Evolutionary conservation across 345 rosid genomes (phyloP).

Genomic region (Camelina hispida): DNA sequence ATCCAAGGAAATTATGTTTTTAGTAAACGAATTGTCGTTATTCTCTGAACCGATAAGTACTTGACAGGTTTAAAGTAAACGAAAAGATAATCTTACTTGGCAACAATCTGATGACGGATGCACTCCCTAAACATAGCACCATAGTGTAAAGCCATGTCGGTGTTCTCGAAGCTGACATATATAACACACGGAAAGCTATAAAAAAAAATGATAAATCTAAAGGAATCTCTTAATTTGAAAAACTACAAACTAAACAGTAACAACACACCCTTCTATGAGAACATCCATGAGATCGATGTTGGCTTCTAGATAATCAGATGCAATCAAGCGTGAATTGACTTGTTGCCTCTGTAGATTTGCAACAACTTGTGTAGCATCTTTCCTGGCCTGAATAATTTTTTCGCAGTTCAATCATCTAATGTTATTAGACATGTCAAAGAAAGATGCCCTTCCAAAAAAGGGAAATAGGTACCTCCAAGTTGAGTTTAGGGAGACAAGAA

Average conservation of each 20-base stretch:
- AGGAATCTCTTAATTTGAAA: conserved; percentile 1
- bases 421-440: not conserved
- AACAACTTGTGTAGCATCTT: conserved; percentile 98
- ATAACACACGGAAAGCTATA: conserved; percentile 27
- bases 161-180: conserved; percentile 66
- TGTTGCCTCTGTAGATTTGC: conserved; percentile 98
- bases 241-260: not conserved
- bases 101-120: conserved; percentile 95
- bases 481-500: conserved; percentile 78
- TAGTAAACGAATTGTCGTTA: not conserved
- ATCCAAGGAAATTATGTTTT: conserved; percentile 12
- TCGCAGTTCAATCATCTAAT: not conserved
- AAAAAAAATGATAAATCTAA: not conserved
- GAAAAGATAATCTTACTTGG: conserved; percentile 58
- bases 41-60: not conserved
- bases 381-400: conserved; percentile 61
- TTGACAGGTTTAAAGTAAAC: not conserved
- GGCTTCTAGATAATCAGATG: conserved; percentile 89
- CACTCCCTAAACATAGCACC: conserved; percentile 99
- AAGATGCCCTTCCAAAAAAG: not conserved
- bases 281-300: conserved; percentile 86
- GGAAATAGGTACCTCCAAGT: conserved; percentile 69
- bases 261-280: conserved; percentile 70
- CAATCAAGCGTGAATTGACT: conserved; percentile 87
- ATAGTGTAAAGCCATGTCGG: conserved; percentile 96